phyloP scores from a whole-genome alignment of 176 grass and related monocot species.

The Hordeum marinum region DNA sequence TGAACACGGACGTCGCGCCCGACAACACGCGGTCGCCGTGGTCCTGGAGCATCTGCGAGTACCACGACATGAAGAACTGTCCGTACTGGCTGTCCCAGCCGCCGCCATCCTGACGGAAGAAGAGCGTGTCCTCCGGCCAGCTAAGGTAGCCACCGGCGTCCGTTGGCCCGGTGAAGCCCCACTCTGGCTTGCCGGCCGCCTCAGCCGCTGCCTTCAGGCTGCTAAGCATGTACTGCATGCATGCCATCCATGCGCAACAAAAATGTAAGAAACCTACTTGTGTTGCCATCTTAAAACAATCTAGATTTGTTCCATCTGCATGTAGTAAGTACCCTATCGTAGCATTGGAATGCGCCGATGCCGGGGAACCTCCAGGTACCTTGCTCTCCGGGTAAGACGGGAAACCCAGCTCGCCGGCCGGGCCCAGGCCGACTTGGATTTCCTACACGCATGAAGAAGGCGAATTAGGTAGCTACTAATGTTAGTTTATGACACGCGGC shows the following conservation, averaged over 20 bases:
- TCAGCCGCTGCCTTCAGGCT: slow-evolving; percentile 38
- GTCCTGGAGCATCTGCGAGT: slow-evolving; percentile 63
- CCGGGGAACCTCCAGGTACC: slow-evolving; percentile 76
- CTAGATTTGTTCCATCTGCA: no score
- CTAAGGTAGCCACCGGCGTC: slow-evolving; percentile 66
- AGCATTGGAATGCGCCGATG: slow-evolving; percentile 78
- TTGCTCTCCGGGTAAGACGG: slow-evolving; percentile 71
- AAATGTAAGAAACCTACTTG: no score
- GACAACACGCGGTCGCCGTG: slow-evolving; percentile 67
- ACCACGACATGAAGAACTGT: slow-evolving; percentile 83
- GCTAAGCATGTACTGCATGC: no score
- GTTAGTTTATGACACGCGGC: no score
- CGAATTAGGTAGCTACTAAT: neutral
- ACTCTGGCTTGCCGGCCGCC: slow-evolving; percentile 48
- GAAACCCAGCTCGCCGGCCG: slow-evolving; percentile 78
- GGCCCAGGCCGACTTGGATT: slow-evolving; percentile 84
- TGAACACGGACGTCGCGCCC: slow-evolving; percentile 39
- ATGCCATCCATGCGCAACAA: no score
- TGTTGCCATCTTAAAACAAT: no score
- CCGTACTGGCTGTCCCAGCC: slow-evolving; percentile 64
- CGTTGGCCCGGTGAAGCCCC: slow-evolving; percentile 40
- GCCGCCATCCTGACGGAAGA: slow-evolving; percentile 54
- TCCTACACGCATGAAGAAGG: slow-evolving; percentile 23
- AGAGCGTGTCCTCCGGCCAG: slow-evolving; percentile 60
- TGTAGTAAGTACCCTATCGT: slow-evolving; percentile 49